These are phyloP conservation scores for Cladosporium colombiae DNA, from an alignment of 2,329 filamentous ascomycete genomes.

Conservation along the genomic window DNA sequence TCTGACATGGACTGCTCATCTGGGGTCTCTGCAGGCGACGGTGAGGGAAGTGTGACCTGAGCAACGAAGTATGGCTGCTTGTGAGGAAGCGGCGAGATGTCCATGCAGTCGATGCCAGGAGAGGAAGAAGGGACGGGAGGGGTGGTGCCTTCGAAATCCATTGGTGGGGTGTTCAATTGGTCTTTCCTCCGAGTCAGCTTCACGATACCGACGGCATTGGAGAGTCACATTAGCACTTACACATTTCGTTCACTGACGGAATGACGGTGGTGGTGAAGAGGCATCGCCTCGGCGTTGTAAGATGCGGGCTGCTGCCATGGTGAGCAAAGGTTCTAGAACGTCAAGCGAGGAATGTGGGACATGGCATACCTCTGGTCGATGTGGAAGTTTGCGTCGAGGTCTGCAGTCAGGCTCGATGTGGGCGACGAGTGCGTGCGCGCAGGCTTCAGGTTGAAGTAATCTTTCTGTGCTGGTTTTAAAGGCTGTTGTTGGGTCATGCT, in stretches of 20 bases:
- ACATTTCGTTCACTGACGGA: constrained; percentile 44
- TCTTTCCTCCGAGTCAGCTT: constrained; percentile 38
- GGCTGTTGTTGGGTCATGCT: constrained; percentile 66
- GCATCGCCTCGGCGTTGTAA: constrained; percentile 79
- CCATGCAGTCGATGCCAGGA: constrained; percentile 80
- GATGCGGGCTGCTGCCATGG: constrained; percentile 65
- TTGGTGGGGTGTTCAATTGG: constrained; percentile 47
- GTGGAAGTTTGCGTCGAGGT: constrained; percentile 95
- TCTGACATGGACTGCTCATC: constrained; percentile 37
- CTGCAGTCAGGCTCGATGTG: constrained; percentile 84
- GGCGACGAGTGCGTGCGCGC: constrained; percentile 87
- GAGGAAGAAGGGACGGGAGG: constrained; percentile 84
- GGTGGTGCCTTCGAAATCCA: constrained; percentile 71
- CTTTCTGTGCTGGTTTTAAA: constrained; percentile 59
- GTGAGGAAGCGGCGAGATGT: constrained; percentile 89
- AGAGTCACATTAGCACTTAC: constrained; percentile 35
- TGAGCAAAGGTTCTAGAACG: constrained; percentile 40
- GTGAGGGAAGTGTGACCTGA: constrained; percentile 69
- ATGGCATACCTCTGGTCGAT: constrained; percentile 79
- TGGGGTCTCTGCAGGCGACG: constrained; percentile 61
- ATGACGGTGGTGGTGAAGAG: constrained; percentile 77
- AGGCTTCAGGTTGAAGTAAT: constrained; percentile 81
- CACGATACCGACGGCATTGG: neutral
- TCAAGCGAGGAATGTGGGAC: constrained; percentile 41
- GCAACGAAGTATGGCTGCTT: constrained; percentile 65